A percentile compares a stretch with the other conserved stretches of the same genome.
Conservation (phyloP, 2,329 filamentous ascomycete genomes). For the Venturia pyrina region DNA sequence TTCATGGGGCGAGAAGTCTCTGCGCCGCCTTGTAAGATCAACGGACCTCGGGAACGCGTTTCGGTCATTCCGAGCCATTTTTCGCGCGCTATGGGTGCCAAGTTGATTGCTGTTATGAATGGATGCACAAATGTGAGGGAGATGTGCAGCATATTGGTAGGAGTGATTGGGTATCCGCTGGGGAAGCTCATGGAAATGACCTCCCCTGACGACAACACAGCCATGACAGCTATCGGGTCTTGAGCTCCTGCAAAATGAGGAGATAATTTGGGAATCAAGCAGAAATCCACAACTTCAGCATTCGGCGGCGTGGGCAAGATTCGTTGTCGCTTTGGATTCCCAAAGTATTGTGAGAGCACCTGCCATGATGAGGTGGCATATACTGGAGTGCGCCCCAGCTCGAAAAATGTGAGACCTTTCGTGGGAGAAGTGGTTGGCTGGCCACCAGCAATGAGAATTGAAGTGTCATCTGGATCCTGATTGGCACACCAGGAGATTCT, state of each 20-base stretch:
- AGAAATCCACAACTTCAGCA: constrained; percentile 69
- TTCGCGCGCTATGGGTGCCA: constrained; percentile 66
- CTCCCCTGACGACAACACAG: constrained; percentile 75
- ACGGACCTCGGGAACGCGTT: constrained; percentile 66
- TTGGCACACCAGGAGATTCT: constrained; percentile 91
- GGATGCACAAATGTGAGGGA: constrained; percentile 84
- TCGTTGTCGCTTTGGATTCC: constrained; percentile 60
- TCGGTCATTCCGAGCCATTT: constrained; percentile 90
- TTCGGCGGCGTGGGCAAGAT: constrained; percentile 67
- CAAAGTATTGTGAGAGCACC: constrained; percentile 65
- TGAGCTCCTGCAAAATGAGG: constrained; percentile 82
- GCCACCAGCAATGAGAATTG: constrained; percentile 76
- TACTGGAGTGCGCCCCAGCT: constrained; percentile 77
- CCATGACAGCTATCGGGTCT: constrained; percentile 79
- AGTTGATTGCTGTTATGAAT: constrained; percentile 63
- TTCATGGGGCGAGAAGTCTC: constrained; percentile 60
- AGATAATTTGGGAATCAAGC: constrained; percentile 68
- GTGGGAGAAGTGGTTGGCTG: constrained; percentile 54
- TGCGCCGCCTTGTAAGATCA: constrained; percentile 68
- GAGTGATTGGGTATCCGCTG: constrained; percentile 79
- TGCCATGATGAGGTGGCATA: constrained; percentile 92
- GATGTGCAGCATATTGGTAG: constrained; percentile 85
- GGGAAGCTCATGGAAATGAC: constrained; percentile 86
- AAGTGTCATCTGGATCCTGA: constrained; percentile 86
- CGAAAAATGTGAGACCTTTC: constrained; percentile 78